These are phyloP conservation scores for Cocos nucifera DNA, from an alignment of 176 grass and related monocot genomes.

Conservation along the genomic window DNA sequence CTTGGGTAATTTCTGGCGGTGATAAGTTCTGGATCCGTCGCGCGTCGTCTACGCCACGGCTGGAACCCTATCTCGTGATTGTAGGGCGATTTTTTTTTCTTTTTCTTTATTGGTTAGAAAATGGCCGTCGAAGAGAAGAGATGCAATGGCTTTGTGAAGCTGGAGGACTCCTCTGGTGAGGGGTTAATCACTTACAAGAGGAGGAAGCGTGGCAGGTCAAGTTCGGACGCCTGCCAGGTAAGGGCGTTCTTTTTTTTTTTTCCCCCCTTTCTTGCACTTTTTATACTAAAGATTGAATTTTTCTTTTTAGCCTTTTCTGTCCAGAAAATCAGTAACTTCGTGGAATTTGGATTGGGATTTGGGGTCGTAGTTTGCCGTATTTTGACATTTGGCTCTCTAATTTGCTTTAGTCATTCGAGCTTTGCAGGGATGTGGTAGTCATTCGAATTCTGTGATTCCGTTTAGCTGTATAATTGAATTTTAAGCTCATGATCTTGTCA, in stretches of 20 bases:
- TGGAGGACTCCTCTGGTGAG: conserved; percentile 27
- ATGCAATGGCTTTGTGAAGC: conserved; percentile 32
- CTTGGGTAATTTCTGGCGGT: background rate
- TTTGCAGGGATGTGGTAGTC: too few species aligned
- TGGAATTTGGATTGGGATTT: too few species aligned
- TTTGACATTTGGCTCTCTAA: too few species aligned
- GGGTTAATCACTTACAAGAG: conserved; percentile 46
- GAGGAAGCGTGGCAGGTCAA: background rate
- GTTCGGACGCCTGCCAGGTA: background rate
- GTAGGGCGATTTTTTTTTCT: background rate
- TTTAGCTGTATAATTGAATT: too few species aligned
- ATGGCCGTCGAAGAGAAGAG: conserved; percentile 25
- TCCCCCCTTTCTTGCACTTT: too few species aligned
- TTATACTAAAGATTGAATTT: conserved; percentile 1
- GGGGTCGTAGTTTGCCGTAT: too few species aligned
- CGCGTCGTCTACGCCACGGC: background rate
- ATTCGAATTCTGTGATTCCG: too few species aligned
- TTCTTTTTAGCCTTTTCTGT: background rate
- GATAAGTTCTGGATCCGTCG: background rate
- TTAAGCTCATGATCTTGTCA: too few species aligned
- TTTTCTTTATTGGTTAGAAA: background rate
- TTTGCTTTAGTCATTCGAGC: too few species aligned
- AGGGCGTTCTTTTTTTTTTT: background rate
- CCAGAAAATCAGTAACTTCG: too few species aligned
- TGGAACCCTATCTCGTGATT: conserved; percentile 24